Evolutionary conservation across 495 filamentous ascomycete species (phyloP), one percentile per base, ranked within the genome.

Genomic region (Talaromyces ruber): DNA sequence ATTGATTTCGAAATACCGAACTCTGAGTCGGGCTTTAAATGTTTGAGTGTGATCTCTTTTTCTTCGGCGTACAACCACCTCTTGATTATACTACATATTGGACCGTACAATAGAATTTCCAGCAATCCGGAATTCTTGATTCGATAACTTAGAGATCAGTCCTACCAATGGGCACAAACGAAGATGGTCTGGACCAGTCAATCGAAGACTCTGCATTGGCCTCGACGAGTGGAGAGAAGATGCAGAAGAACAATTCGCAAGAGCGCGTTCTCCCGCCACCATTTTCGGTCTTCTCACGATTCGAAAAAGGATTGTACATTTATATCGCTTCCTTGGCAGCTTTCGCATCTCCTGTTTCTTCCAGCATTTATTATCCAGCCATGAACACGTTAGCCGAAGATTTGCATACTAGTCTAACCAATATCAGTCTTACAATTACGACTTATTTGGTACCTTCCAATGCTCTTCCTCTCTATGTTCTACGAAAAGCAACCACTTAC

Each of bases 341-440:
- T 39, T 87, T 90, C 65, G 83, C 90, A 68, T 89, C 86, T 0
- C 88, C 88, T 1, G 79, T 91, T 26, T 88, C 86, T 0, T 84
- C 86, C 22, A 86, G 86, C 65, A 90, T 90, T 45, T 92, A 92
- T 69, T 90, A 90, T 59, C 89, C 89, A 1, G 88, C 87, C 3
- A 72, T 93, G 43, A 84, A 82, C 58, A 69, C 82, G n/a, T 66
- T 90, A 9, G 74, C 87, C 0, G 59, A 62, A 3, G 82, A 89
- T 56, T 75, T 90, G 8, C 65, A 80, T 50, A 85, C 90, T 0
- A 82, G 85, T 0, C 72, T 79, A 45, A 76, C 73, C 2, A 72
- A 86, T 62, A 88, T 91, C 73, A 91, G 91, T 65, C 67, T 93
- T 63, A 87, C 85, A 3, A 60, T 90, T 24, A 90, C 86, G 0